Evolutionary conservation across 192 early-diverging fungal genomes (phyloP).

Genomic region (Podila horticola): DNA sequence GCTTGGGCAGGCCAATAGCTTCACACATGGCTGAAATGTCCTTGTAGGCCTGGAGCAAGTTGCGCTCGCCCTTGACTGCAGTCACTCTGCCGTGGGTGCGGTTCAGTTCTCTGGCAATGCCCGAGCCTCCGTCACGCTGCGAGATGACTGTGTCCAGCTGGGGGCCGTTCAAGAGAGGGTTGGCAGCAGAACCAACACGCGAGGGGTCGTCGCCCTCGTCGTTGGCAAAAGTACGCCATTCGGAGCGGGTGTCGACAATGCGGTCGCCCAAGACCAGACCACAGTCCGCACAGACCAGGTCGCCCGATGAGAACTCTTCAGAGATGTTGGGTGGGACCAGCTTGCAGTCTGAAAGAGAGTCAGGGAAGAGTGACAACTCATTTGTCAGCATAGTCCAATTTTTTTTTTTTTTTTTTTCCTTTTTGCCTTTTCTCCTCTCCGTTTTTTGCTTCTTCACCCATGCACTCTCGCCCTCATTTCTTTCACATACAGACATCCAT

Average conservation of each 20-base stretch:
- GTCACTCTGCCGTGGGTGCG: constrained; percentile 77
- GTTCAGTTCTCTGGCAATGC: constrained; percentile 74
- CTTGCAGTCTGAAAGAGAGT: constrained; percentile 78
- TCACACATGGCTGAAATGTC: constrained; percentile 84
- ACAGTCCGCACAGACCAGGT: constrained; percentile 93
- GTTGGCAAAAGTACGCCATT: constrained; percentile 97
- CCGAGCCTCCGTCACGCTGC: constrained; percentile 78
- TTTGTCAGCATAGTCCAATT: neutral
- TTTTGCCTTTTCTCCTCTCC: constrained; percentile 5
- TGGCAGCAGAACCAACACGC: constrained; percentile 85
- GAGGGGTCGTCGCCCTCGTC: constrained; percentile 92
- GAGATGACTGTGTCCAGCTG: constrained; percentile 89
- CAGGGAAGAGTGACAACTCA: constrained; percentile 44
- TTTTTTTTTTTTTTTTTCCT: neutral
- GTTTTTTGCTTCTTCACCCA: constrained; percentile 7
- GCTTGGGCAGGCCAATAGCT: constrained; percentile 78
- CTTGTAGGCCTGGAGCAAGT: constrained; percentile 78
- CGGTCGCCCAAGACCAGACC: constrained; percentile 87
- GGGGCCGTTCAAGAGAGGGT: constrained; percentile 81
- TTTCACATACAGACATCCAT: neutral
- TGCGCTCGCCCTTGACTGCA: constrained; percentile 77
- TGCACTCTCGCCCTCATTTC: neutral
- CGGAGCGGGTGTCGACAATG: constrained; percentile 93
- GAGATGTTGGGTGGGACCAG: constrained; percentile 84
- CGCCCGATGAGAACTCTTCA: constrained; percentile 91